phyloP scores from a whole-genome alignment of 208 protist genomes.

The Balamuthia mandrillaris region DNA sequence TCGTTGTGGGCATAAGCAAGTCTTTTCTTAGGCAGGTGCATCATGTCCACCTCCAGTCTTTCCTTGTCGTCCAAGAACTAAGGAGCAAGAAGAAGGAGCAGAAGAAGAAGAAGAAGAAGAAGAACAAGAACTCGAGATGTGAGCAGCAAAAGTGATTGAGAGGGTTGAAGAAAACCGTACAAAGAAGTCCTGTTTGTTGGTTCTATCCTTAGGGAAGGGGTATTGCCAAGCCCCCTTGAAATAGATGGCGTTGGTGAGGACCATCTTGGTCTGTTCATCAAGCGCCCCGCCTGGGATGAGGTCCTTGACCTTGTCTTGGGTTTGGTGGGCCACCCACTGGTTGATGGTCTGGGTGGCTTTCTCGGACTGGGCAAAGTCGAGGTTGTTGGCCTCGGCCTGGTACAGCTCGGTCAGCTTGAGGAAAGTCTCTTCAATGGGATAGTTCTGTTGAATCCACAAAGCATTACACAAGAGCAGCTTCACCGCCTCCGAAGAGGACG shows the following conservation, averaged over 20 bases:
- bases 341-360: neutral
- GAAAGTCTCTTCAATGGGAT: neutral
- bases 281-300: neutral
- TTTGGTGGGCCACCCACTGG: neutral
- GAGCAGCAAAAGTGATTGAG: no score
- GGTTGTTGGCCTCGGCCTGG: neutral
- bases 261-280: neutral
- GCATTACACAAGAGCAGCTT: no score
- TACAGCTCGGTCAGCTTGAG: neutral
- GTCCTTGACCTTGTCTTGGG: neutral
- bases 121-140: no score
- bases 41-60: neutral
- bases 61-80: neutral
- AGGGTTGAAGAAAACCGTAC: no score
- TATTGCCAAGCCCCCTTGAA: neutral
- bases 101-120: no score
- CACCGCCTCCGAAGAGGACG: no score
- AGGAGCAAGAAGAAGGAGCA: no score
- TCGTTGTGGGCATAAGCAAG: neutral
- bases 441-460: neutral
- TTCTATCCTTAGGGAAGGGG: neutral
- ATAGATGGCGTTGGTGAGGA: neutral
- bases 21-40: neutral
- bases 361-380: neutral
- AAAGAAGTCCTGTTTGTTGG: neutral